phyloP scores from a whole-genome alignment of 352 stramenopile genomes.

The Sclerospora graminicola region DNA sequence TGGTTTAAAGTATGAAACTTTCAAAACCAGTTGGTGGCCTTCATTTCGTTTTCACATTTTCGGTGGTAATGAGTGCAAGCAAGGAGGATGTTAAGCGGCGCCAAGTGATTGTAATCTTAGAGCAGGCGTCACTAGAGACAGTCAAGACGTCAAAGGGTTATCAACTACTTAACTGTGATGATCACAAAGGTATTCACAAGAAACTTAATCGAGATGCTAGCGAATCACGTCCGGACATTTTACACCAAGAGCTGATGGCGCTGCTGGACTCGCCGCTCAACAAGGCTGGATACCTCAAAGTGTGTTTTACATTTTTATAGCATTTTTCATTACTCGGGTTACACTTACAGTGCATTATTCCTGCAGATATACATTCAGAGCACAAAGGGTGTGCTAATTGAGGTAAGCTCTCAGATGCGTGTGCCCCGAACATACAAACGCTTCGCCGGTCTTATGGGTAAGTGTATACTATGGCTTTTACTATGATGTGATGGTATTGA shows the following conservation, averaged over 20 bases:
- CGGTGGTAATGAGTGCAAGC: constrained; percentile 26
- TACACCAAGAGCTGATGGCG: constrained; percentile 98
- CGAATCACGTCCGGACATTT: constrained; percentile 97
- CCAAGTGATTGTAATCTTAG: constrained; percentile 95
- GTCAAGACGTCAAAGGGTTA: constrained; percentile 99
- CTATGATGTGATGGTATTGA: constrained; percentile 5
- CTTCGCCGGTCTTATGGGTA: constrained; percentile 93
- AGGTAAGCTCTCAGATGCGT: constrained; percentile 97
- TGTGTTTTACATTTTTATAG: constrained; percentile 10
- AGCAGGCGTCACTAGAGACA: constrained; percentile 97
- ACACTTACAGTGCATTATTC: background rate
- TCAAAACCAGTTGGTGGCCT: no score
- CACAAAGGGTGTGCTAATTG: constrained; percentile 95
- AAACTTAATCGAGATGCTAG: constrained; percentile 95
- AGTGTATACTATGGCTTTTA: constrained; percentile 6
- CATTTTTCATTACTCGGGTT: background rate
- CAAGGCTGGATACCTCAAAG: constrained; percentile 96
- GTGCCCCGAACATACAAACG: constrained; percentile 99
- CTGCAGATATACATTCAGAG: constrained; percentile 91
- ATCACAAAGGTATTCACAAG: constrained; percentile 94
- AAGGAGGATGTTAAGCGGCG: constrained; percentile 74
- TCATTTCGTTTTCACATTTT: no score
- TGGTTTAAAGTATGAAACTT: no score
- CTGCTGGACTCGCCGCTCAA: constrained; percentile 98
- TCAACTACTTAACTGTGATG: constrained; percentile 99